Base-by-base conservation (phyloP, 2,329 filamentous ascomycete species). In the Pseudogymnoascus sp. region DNA sequence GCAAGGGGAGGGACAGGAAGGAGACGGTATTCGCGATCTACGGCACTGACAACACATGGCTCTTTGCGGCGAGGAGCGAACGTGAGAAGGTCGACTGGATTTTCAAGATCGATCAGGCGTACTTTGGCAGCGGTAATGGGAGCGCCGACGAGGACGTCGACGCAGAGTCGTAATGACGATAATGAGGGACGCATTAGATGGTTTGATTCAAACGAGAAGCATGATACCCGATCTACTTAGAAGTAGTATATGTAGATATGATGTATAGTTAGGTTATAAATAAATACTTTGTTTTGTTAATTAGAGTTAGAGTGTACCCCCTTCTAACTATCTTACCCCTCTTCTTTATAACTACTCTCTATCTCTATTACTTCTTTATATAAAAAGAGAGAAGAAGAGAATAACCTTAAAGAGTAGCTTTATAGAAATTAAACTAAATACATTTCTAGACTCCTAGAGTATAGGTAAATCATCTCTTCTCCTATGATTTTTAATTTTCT, bases 41-140 rank as follows among this genome's bases (percentile, higher is more conserved):
- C 73, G 93, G 91, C 45, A 90, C 89, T 65, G 89, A 95, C 74
- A 97, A 97, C 75, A 96, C 93, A 34, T 99, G 93, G 84, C 81
- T 99, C 42, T 97, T 99, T 75, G 91, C 92, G 12, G 90, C 92
- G 23, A 83, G 92, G 64, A 93, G 86, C 70, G 93, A 97, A 78
- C 83, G 87, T 60, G 93, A 97, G 75, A 96, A 97, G 80, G 88
- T 93, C 69, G 95, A 97, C 74, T 99, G 95, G 95, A 96, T 99
- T 69, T 84, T 96, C 75, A 88, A 89, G 71, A 91, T 99, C 69
- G 95, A 99, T 76, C 89, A 96, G 79, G 71, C 69, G 36, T 74
- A 73, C 67, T 73, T 74, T 63, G 71, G 71, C 5, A 66, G 65
- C 31, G 65, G 66, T 18, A 68, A 68, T 10, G 60, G 62, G 12